phyloP scores from a whole-genome alignment of 2,329 filamentous ascomycete genomes.

The Blumeriella jaapii region DNA sequence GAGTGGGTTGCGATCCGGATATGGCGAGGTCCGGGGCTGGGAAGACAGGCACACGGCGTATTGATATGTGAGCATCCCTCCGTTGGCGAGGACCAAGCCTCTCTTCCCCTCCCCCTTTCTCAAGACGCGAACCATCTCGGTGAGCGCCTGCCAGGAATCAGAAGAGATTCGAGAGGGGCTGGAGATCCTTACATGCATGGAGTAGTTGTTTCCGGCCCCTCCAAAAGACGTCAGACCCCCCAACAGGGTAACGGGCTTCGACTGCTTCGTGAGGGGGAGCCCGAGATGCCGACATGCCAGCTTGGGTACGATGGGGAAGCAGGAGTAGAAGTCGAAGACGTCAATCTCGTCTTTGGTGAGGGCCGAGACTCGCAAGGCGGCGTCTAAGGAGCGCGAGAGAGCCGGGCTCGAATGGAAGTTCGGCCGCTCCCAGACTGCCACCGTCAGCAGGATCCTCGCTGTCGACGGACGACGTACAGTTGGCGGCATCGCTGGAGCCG shows the following conservation, averaged over 20 bases:
- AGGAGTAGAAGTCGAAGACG: slow-evolving; percentile 54
- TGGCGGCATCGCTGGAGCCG: slow-evolving; percentile 43
- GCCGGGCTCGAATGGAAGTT: slow-evolving; percentile 46
- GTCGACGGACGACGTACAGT: slow-evolving; percentile 33
- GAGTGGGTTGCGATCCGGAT: slow-evolving; percentile 37
- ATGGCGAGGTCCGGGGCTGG: slow-evolving; percentile 30
- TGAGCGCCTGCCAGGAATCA: slow-evolving; percentile 33
- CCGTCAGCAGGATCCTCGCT: slow-evolving; percentile 1
- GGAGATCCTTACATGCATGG: slow-evolving; percentile 43
- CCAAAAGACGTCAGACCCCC: slow-evolving; percentile 59
- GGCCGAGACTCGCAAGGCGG: slow-evolving; percentile 36
- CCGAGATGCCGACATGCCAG: slow-evolving; percentile 49
- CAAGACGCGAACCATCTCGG: slow-evolving; percentile 43
- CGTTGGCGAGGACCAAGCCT: slow-evolving; percentile 53
- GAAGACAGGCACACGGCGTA: slow-evolving; percentile 47
- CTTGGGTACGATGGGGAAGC: slow-evolving; percentile 60
- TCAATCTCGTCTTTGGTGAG: slow-evolving; percentile 42
- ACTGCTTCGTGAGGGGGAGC: slow-evolving; percentile 33
- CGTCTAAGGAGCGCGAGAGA: slow-evolving; percentile 45
- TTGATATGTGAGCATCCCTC: slow-evolving; percentile 54
- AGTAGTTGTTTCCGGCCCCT: slow-evolving; percentile 61
- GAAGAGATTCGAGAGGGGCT: not conserved
- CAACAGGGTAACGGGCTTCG: slow-evolving; percentile 47
- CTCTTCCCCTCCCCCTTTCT: slow-evolving; percentile 34
- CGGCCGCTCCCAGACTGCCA: slow-evolving; percentile 49